phyloP scores from a whole-genome alignment of 1,284 basidiomycete species.

The Pisolithus thermaeus region DNA sequence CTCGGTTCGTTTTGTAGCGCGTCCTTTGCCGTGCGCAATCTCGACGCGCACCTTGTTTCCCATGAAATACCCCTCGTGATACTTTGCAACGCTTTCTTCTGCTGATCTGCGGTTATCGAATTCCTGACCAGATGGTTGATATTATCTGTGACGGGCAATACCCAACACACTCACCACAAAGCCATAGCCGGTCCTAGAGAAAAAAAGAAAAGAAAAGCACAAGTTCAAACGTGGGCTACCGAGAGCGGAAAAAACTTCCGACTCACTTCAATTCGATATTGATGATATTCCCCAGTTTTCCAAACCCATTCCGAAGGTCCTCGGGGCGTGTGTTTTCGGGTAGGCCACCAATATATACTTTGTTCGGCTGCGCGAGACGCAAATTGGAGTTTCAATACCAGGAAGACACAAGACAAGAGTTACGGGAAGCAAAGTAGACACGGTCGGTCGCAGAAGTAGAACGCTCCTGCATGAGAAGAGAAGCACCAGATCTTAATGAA shows the following conservation, averaged over 20 bases:
- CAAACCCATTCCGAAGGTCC: constrained; percentile 78
- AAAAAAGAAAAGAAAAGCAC: background rate
- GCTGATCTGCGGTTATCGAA: constrained; percentile 75
- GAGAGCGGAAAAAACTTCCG: background rate
- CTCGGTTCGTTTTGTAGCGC: constrained; percentile 68
- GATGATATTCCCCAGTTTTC: constrained; percentile 71
- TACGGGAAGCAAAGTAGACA: constrained; percentile 36
- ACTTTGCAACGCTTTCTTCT: constrained; percentile 78
- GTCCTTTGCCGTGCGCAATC: constrained; percentile 72
- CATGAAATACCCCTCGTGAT: constrained; percentile 83
- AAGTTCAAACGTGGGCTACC: constrained; percentile 3
- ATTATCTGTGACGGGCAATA: background rate
- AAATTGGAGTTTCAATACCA: constrained; percentile 53
- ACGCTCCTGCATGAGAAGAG: constrained; percentile 7
- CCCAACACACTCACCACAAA: constrained; percentile 62
- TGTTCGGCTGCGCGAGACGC: constrained; percentile 71
- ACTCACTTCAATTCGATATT: constrained; percentile 80
- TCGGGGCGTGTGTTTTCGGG: constrained; percentile 79
- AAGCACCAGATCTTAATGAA: constrained; percentile 6
- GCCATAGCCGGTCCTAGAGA: constrained; percentile 67
- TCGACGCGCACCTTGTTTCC: constrained; percentile 85
- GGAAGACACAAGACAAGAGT: constrained; percentile 41
- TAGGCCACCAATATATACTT: constrained; percentile 83
- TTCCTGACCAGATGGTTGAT: constrained; percentile 46
- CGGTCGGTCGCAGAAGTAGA: constrained; percentile 21